Evolutionary conservation across 2,329 filamentous ascomycete genomes (phyloP).

Genomic region (Beauveria asiatica): DNA sequence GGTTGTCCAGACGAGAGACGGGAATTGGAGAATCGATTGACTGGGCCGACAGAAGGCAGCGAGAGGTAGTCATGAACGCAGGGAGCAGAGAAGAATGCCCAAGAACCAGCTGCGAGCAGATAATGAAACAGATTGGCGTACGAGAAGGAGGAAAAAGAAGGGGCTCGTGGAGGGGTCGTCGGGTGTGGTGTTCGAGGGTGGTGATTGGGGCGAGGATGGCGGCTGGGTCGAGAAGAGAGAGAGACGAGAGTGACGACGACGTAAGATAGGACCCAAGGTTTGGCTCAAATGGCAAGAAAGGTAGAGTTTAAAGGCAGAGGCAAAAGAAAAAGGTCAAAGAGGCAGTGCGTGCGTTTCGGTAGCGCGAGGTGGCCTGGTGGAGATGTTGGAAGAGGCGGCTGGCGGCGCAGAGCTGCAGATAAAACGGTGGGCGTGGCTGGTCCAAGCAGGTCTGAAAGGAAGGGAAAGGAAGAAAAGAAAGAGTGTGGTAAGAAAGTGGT

Average conservation of each 20-base stretch:
- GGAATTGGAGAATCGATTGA: background rate
- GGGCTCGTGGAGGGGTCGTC: conserved; percentile 10
- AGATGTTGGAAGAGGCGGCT: background rate
- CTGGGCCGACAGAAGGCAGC: background rate
- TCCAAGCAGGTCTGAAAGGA: background rate
- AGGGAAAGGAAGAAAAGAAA: background rate
- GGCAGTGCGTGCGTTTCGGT: background rate
- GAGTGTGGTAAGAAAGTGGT: background rate
- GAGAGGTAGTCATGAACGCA: background rate
- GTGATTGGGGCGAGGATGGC: background rate
- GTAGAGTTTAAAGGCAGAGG: background rate
- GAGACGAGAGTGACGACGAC: background rate
- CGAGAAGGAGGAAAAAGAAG: conserved; percentile 6
- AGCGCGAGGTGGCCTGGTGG: background rate
- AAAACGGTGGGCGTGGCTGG: background rate
- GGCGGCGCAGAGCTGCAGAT: background rate
- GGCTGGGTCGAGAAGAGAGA: too few relatives aligned
- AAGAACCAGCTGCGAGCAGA: conserved; percentile 4
- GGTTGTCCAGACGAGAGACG: background rate
- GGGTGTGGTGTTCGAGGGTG: background rate
- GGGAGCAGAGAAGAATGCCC: background rate
- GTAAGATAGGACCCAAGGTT: background rate
- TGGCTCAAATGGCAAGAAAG: background rate
- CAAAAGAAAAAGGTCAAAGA: conserved; percentile 1
- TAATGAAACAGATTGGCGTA: background rate